A percentile compares a stretch with the other conserved stretches of the same genome.
Conservation (phyloP, 192 early-diverging fungal genomes). For the Helicostylum pulchrum region DNA sequence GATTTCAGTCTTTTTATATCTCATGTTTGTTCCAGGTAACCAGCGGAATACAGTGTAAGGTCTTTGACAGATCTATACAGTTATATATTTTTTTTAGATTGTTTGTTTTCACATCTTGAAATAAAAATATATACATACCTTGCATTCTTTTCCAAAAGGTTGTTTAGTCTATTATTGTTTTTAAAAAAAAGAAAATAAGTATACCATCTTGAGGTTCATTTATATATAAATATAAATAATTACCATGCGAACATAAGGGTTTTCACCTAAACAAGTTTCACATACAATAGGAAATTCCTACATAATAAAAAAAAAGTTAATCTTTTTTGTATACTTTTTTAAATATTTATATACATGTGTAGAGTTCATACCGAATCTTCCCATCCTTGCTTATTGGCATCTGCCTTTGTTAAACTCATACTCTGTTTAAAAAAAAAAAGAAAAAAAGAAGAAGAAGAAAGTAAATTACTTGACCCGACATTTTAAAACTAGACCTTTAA, state of each 20-base stretch:
- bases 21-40: slow-evolving; percentile 91
- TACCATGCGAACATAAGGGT: slow-evolving; percentile 98
- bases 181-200: not conserved
- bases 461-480: too few relatives aligned
- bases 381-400: slow-evolving; percentile 63
- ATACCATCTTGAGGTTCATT: not conserved
- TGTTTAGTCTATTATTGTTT: slow-evolving; percentile 57
- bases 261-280: slow-evolving; percentile 96
- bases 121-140: slow-evolving; percentile 39
- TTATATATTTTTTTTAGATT: not conserved
- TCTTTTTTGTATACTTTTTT: not conserved
- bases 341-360: not conserved
- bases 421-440: slow-evolving; percentile 1
- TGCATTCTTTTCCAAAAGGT: slow-evolving; percentile 72
- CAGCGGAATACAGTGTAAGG: slow-evolving; percentile 97
- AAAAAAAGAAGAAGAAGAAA: not conserved
- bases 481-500: too few relatives aligned
- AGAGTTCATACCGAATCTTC: slow-evolving; percentile 49
- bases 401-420: slow-evolving; percentile 49
- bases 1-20: slow-evolving; percentile 98
- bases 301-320: not conserved
- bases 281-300: slow-evolving; percentile 86
- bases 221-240: slow-evolving; percentile 4
- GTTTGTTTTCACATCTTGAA: not conserved
- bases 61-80: slow-evolving; percentile 66